Evolutionary conservation across 2,329 filamentous ascomycete genomes (phyloP), one percentile per base, ranked within the genome.

Genomic region (Cytospora chrysosperma): DNA sequence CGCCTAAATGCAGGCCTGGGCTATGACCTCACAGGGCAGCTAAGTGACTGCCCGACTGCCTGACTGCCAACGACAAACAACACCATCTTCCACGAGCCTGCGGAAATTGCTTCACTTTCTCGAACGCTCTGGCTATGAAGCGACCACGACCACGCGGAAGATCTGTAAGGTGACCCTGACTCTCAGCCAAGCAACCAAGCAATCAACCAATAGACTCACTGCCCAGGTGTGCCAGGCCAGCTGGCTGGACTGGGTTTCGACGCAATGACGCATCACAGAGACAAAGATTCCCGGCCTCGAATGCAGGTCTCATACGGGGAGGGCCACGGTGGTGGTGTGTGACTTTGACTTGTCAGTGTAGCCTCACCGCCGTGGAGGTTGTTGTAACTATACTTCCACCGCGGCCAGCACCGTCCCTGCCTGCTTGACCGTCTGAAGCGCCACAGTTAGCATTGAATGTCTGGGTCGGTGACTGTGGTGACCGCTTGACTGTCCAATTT

Each of bases 231-330:
- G n/a, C n/a, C n/a, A n/a, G n/a, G 51, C 50, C 58, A 60, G 53
- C 50, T 49, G 58, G 30, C 26, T 19, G 34, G 58, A 60, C 58
- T 50, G 28, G 58, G 50, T 15, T 32, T 15, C 24, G 40, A n/a
- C 21, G 15, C 27, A 37, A 61, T 61, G 58, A 61, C 58, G 51
- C 47, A 60, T 21, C 58, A 49, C 51, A 55, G 15, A 24, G 51
- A 52, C 51, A 61, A 0, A 9, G 49, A 55, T 49, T 49, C 58
- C 34, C 55, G 58, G 58, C 30, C 30, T 9, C 43, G 21, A 27
- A 49, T 53, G 58, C 51, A 61, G 21, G 37, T 61, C 50, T 60
- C 58, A 60, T 51, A 34, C 15, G 34, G 27, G 27, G n/a, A 55
- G 32, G 15, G 15, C 50, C 27, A 21, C 40, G 51, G 34, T 15